Base-by-base conservation (phyloP, 2,329 filamentous ascomycete genomes). In the Paraphaeosphaeria minitans region DNA sequence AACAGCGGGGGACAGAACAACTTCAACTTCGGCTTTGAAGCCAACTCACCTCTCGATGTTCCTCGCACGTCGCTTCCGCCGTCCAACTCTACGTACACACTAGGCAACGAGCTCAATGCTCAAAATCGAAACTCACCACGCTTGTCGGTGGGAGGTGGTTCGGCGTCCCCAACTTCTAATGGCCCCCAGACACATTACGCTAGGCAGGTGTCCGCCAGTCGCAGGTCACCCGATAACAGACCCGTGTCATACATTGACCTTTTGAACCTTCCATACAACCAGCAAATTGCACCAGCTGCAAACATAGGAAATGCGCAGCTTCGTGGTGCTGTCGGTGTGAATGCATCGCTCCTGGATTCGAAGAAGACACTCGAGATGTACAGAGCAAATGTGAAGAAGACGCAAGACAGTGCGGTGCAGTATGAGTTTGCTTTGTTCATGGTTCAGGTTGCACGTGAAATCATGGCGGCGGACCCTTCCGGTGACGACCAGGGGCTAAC, bases 311-410 rank as follows among this genome's bases (percentile, higher is more conserved):
- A 98, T 73, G 87, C 90, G 12, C 85, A 90, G 62, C 81, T 99
- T 50, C 89, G 92, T 60, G 87, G 84, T 56, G 88, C 86, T 16
- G 88, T 99, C 24, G 95, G 95, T 46, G 90, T 87, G 72, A 96
- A 96, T 79, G 94, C 94, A 3, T 97, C 93, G 21, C 83, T 99
- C 13, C 85, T 99, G 31, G 93, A 92, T 71, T 89, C 92, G 35
- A 91, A 94, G 73, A 93, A 98, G 79, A 99, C 95, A 1, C 85
- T 99, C 50, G 93, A 98, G 56, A 97, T 98, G 94, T 99, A 99
- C 77, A 87, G 94, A 46, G 89, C 90, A 56, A 99, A 98, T 72
- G 92, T 97, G 58, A 98, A 97, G 81, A 99, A 99, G 81, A 96
- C 95, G 2, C 95, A 90, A 62, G 93, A 97, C 76, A 84, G 89